Evolutionary conservation across 1,139 yeast species (phyloP).

Genomic region (Candida sp.): DNA sequence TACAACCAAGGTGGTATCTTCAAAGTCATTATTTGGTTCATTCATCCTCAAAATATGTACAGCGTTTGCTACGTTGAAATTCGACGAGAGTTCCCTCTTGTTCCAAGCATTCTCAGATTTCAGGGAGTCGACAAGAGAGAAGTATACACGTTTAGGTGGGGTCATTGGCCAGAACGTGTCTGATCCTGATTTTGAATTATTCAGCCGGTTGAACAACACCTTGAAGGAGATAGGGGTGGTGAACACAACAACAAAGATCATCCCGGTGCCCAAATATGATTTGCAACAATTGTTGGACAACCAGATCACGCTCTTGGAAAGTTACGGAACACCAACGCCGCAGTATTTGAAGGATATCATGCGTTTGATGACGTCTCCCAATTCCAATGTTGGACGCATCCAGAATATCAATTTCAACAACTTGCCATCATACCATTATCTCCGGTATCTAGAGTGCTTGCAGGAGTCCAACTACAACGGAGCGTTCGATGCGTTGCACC

Average conservation of each 20-base stretch:
- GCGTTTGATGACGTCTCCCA: conserved; percentile 44
- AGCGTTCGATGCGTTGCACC: conserved; percentile 74
- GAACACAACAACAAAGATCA: conserved; percentile 17
- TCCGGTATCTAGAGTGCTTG: conserved; percentile 67
- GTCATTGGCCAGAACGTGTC: conserved; percentile 9
- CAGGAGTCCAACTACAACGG: conserved; percentile 70
- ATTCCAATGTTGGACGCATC: conserved; percentile 43
- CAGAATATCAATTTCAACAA: conserved; percentile 50
- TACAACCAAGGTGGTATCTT: conserved; percentile 22
- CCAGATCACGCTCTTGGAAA: conserved; percentile 61
- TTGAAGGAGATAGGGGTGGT: conserved; percentile 24
- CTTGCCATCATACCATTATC: conserved; percentile 68
- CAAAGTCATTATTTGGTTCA: conserved; percentile 41
- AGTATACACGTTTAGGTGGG: conserved; percentile 25
- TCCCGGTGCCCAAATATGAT: conserved; percentile 56
- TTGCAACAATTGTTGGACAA: conserved; percentile 55
- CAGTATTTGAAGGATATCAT: conserved; percentile 47
- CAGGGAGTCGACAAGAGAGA: conserved; percentile 38
- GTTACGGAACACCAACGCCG: conserved; percentile 57
- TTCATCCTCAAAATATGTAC: conserved; percentile 44
- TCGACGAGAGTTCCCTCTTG: conserved; percentile 58
- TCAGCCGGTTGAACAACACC: conserved; percentile 22
- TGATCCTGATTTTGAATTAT: conserved; percentile 20
- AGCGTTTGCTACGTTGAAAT: conserved; percentile 56
- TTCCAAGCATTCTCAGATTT: conserved; percentile 59